Evolutionary conservation across 495 filamentous ascomycete genomes (phyloP).

Genomic region (Hyaloscypha bicolor): DNA sequence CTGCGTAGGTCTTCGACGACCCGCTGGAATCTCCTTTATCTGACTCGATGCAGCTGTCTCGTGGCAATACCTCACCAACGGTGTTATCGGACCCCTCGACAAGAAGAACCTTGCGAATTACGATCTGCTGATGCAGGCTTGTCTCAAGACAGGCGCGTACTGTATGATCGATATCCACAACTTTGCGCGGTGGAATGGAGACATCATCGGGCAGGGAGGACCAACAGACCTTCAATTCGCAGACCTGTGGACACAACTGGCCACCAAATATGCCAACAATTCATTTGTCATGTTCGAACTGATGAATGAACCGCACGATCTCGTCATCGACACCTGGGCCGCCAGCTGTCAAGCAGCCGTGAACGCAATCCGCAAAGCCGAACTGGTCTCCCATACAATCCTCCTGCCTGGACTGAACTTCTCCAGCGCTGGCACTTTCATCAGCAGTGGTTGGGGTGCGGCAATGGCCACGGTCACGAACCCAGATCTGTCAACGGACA

Average conservation of each 20-base stretch:
- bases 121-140: slow-evolving; percentile 59
- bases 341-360: slow-evolving; percentile 56
- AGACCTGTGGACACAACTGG: slow-evolving; percentile 58
- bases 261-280: slow-evolving; percentile 52
- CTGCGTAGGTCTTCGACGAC: slow-evolving; percentile 36
- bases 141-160: slow-evolving; percentile 53
- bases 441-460: slow-evolving; percentile 47
- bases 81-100: slow-evolving; percentile 52
- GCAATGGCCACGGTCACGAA: slow-evolving; percentile 55
- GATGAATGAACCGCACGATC: slow-evolving; percentile 63
- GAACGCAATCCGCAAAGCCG: slow-evolving; percentile 58
- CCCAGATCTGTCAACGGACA: slow-evolving; percentile 51
- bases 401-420: slow-evolving; percentile 47
- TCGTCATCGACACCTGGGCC: slow-evolving; percentile 44
- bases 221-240: slow-evolving; percentile 57
- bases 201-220: slow-evolving; percentile 60
- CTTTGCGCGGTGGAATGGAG: slow-evolving; percentile 61
- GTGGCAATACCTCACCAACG: slow-evolving; percentile 53
- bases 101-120: slow-evolving; percentile 52
- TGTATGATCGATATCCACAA: slow-evolving; percentile 66
- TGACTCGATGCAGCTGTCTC: slow-evolving; percentile 39
- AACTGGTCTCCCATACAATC: slow-evolving; percentile 55
- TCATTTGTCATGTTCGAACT: slow-evolving; percentile 57
- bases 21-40: background rate
- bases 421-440: slow-evolving; percentile 47